phyloP scores from a whole-genome alignment of 164 flowering plant genomes.

The Chimonanthus praecox region DNA sequence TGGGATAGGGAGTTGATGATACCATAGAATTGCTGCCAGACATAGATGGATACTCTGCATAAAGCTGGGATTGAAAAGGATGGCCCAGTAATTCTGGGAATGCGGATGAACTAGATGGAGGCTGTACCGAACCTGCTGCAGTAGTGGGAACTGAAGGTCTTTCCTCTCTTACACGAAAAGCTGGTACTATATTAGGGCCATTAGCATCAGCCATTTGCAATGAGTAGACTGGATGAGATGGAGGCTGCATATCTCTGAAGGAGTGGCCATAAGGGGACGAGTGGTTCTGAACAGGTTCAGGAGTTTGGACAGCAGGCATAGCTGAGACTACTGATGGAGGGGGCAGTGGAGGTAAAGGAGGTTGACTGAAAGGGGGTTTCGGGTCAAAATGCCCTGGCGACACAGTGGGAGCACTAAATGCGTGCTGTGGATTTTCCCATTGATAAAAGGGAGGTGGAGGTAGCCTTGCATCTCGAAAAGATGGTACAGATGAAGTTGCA shows the following conservation, averaged over 20 bases:
- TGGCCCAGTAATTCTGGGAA: conserved; percentile 17
- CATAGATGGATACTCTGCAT: conserved; percentile 41
- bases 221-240: conserved; percentile 37
- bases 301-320: conserved; percentile 35
- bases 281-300: conserved; percentile 37
- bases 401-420: conserved; percentile 29
- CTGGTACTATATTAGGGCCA: conserved; percentile 18
- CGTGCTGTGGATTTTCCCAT: conserved; percentile 40
- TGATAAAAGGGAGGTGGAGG: conserved; percentile 31
- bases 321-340: conserved; percentile 61
- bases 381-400: conserved; percentile 60
- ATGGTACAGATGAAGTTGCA: conserved; percentile 27
- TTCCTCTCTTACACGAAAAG: conserved; percentile 21
- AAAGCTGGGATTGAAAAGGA: conserved; percentile 41
- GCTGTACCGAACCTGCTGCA: conserved; percentile 8
- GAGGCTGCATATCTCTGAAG: conserved; percentile 36
- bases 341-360: conserved; percentile 86
- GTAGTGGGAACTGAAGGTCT: conserved; percentile 9
- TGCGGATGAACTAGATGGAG: conserved; percentile 11
- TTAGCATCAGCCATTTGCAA: conserved; percentile 30
- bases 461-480: conserved; percentile 41
- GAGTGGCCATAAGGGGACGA: conserved; percentile 44
- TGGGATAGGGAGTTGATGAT: conserved; percentile 27
- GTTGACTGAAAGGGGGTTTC: conserved; percentile 52
- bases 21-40: conserved; percentile 25